phyloP scores from a whole-genome alignment of 441 rosid genomes.

The Erodium moschatum region DNA sequence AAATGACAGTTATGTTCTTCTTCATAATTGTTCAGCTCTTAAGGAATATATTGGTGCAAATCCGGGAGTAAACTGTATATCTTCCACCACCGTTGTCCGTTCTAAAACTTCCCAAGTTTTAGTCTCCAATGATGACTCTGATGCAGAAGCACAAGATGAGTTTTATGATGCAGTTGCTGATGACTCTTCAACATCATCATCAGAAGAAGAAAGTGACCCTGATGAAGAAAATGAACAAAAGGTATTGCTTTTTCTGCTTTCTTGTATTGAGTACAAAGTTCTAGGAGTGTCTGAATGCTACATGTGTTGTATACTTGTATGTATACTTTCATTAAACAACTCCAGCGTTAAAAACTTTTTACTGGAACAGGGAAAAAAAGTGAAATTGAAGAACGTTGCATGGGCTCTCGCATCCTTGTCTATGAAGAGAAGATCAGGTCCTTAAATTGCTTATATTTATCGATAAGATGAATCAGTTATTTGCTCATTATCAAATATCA shows the following conservation, averaged over 20 bases:
- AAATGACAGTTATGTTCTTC: conserved; percentile 16
- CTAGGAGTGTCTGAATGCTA: background rate
- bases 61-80: conserved; percentile 58
- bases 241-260: conserved; percentile 23
- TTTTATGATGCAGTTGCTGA: conserved; percentile 84
- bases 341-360: conserved; percentile 24
- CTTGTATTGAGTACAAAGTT: conserved; percentile 16
- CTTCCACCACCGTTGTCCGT: conserved; percentile 43
- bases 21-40: conserved; percentile 51
- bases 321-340: background rate
- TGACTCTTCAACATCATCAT: conserved; percentile 50
- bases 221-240: conserved; percentile 35
- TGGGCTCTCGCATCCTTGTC: conserved; percentile 83
- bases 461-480: background rate
- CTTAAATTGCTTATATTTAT: conserved; percentile 17
- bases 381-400: conserved; percentile 73
- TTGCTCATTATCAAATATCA: background rate
- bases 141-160: conserved; percentile 59
- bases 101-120: conserved; percentile 47
- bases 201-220: conserved; percentile 42
- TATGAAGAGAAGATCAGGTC: conserved; percentile 68
- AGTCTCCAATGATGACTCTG: conserved; percentile 46
- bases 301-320: background rate
- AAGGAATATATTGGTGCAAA: conserved; percentile 94
- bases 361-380: conserved; percentile 45